phyloP scores from a whole-genome alignment of 2,329 filamentous ascomycete genomes.

The Hortaea sp. region DNA sequence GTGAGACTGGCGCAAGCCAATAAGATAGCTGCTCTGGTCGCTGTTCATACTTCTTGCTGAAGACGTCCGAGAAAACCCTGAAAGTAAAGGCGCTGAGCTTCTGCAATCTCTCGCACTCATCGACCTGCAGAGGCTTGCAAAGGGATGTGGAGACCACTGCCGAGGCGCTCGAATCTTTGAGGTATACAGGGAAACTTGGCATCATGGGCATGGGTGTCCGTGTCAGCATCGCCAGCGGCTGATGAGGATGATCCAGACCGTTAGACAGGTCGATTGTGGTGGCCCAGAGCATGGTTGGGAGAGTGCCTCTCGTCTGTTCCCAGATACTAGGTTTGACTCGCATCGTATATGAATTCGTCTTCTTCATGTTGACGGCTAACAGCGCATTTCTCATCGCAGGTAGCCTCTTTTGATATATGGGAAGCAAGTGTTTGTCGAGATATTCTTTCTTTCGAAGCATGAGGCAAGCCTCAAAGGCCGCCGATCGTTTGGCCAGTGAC shows the following conservation, averaged over 20 bases:
- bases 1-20: conserved; percentile 57
- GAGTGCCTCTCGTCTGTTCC: conserved; percentile 36
- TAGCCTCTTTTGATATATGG: conserved; percentile 59
- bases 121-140: conserved; percentile 32
- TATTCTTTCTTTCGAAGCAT: conserved; percentile 55
- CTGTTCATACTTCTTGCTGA: conserved; percentile 73
- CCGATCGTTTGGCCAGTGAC: conserved; percentile 71
- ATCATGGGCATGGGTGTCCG: conserved; percentile 54
- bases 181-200: conserved; percentile 61
- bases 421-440: conserved; percentile 65
- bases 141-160: conserved; percentile 42
- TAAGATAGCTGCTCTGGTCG: conserved; percentile 62
- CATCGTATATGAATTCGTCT: conserved; percentile 65
- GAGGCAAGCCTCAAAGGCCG: conserved; percentile 75
- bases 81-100: conserved; percentile 64
- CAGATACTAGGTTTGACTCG: conserved; percentile 68
- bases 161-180: conserved; percentile 54
- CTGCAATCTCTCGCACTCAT: conserved; percentile 36
- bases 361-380: conserved; percentile 71
- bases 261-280: conserved; percentile 53
- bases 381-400: conserved; percentile 80
- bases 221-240: conserved; percentile 61
- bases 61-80: conserved; percentile 69
- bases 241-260: conserved; percentile 49
- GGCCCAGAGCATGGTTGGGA: conserved; percentile 48